Base-by-base conservation (phyloP, 176 grass and related monocot genomes). In the Alopecurus myosuroides region DNA sequence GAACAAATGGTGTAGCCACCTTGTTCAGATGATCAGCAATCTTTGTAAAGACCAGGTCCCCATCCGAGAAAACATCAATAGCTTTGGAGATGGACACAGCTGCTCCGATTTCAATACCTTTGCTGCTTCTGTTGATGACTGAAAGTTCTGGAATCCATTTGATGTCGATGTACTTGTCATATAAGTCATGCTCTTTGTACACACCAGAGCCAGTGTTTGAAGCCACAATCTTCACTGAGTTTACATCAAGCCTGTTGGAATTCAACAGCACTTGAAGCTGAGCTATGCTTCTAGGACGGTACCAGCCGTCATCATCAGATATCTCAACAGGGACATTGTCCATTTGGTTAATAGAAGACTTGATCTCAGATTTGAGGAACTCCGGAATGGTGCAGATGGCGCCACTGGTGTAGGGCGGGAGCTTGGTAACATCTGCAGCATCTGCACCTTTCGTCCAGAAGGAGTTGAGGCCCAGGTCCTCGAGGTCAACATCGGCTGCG, bases 11-110 rank as follows among this genome's bases (percentile, higher is more conserved):
- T 42, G 94, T 90, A 63, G 94, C 94, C 78, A 97, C 90, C 70
- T 92, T 92, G 52, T 94, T 82, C 88, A 97, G 83, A 70, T 94
- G 94, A 90, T 92, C 90, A 35, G 94, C 88, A 65, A 97, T 88
- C 72, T 97, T 97, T 67, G 50, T 35, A 56, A 94, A 97, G 1
- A 94, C 71, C 11, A 56, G 2, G 14, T 45, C 85, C 81, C 84
- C 85, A 63, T 82, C 77, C 34, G 69, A 90, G 62, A 97, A 61
- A 51, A 85, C 76, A 78, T 97, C 88, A 81, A 94, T 92, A 13
- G 78, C 81, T 58, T 19, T 70, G 62, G 90, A 90, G 53, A 97
- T 97, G 9, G 86, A 75, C 18, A 92, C 70, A 0, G 94, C 94
- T 61, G 94, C 84, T 40, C 94, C 94, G 73, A 97, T 85, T 41